Base-by-base conservation (phyloP, 495 filamentous ascomycete genomes). In the Friedmanniomyces endolithicus region DNA sequence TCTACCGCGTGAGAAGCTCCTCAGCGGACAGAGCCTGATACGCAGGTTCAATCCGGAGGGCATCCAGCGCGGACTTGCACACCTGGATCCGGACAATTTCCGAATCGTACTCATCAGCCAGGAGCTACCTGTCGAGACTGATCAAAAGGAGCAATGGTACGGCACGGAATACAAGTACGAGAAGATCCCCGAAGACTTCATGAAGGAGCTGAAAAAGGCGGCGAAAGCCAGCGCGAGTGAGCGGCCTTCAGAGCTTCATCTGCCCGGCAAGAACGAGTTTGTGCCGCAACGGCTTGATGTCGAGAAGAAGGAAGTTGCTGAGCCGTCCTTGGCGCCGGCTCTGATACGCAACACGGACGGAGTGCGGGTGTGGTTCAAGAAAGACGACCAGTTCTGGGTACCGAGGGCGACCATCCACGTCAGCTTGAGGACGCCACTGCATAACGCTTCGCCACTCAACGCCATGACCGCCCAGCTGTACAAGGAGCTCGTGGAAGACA, bases 361-460 rank as follows among this genome's bases (percentile, higher is more conserved):
- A 8, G 80, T 85, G 1, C 82, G 92, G 29, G 81, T 86, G n/a
- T 99, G 92, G 92, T 96, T 80, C 71, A 99, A 99, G 77, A 97
- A 97, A 70, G 92, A 99, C 61, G 92, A 99, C 62, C 87, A 81
- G 0, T 99, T 96, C 71, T 99, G 92, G 92, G 92, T 99, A 3
- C 92, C 92, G 1, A 96, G 95, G 68, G 92, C 83, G 0, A 95
- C 85, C 59, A 67, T 96, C 16, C 77, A 87, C 61, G 77, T 95
- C 39, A 85, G 80, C 48, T 76, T 94, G 58, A 79, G 86, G 56
- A 95, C 85, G 53, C 85, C 88, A 6, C 65, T 94, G 33, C 78
- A 83, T 22, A 82, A 80, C 67, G 78, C 86, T 1, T 89, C 85
- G 4, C 86, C 92, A 2, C 80, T 82, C 41, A 88, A 82, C 49